Evolutionary conservation across 345 rosid genomes (phyloP), one percentile per base, ranked within the genome.

Genomic region (Barbarea vulgaris): DNA sequence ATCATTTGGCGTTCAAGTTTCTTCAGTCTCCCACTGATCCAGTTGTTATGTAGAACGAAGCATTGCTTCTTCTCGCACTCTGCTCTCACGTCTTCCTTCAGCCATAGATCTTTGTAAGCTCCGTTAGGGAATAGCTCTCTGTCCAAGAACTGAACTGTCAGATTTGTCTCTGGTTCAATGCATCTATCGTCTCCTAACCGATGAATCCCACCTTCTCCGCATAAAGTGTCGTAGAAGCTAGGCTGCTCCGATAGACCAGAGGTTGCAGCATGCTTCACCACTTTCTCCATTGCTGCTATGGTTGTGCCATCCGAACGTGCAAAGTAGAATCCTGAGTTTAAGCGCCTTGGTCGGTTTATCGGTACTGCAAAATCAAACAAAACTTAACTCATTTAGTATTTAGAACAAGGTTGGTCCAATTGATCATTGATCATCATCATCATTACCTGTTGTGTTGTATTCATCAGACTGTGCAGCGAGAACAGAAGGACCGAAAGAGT

Each of bases 251-350:
- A 91, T 24, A 91, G 66, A 65, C 85, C 80, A 2, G 98, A 91
- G 18, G 71, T 82, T 31, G 92, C 86, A 55, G 96, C 97, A 15
- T 94, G 98, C 75, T 86, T 85, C 44, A 94, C 98, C 50, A 94
- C 96, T 85, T 90, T 94, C 80, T 87, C 93, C 84, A 91, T 72
- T 10, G 91, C 97, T 69, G 89, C 73, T 76, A 90, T 86, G 0
- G 97, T 87, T 9, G 84, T 70, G 47, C 60, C 76, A 85, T 90
- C 85, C 0, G 92, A 83, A 46, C 14, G 84, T 69, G 88, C 87
- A 73, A 91, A 90, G 83, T 91, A 94, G 75, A 89, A 94, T 67
- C 97, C 99, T 0, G 99, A 90, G 83, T 94, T 91, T 57, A 90
- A 84, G 41, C 96, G 91, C 73, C 97, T 85, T 11, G 97, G 97